Evolutionary conservation across 1,139 yeast genomes (phyloP).

Genomic region (Taphrina wiesneri): DNA sequence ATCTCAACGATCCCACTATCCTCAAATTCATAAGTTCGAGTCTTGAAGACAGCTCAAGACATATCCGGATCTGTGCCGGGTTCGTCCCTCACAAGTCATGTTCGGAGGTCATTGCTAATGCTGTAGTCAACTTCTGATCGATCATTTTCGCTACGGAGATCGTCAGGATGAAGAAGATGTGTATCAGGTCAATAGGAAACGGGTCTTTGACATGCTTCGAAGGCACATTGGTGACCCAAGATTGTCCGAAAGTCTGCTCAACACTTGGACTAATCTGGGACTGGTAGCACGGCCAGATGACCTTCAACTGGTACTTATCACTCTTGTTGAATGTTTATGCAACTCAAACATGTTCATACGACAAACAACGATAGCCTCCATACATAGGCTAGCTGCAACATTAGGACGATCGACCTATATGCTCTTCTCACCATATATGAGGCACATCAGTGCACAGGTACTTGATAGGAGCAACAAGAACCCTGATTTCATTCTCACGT

Average conservation of each 20-base stretch:
- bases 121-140: background rate
- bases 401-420: conserved; percentile 41
- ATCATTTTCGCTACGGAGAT: conserved; percentile 13
- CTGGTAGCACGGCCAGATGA: conserved; percentile 62
- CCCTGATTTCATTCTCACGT: conserved; percentile 46
- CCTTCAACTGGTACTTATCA: conserved; percentile 60
- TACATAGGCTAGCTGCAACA: background rate
- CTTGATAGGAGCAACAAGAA: conserved; percentile 78
- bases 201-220: conserved; percentile 34
- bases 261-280: conserved; percentile 63
- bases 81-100: background rate
- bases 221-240: conserved; percentile 37
- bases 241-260: conserved; percentile 63
- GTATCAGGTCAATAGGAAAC: conserved; percentile 6
- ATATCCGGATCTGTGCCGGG: conserved; percentile 14
- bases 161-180: conserved; percentile 9
- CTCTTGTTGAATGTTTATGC: conserved; percentile 61
- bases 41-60: conserved; percentile 14
- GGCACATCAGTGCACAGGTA: conserved; percentile 59
- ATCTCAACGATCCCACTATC: background rate
- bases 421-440: conserved; percentile 47
- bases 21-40: background rate
- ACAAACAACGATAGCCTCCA: conserved; percentile 52
- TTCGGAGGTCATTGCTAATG: background rate
- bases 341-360: conserved; percentile 62